Evolutionary conservation across 768 basidiomycete genomes (phyloP).

Genomic region (Mycena amicta): DNA sequence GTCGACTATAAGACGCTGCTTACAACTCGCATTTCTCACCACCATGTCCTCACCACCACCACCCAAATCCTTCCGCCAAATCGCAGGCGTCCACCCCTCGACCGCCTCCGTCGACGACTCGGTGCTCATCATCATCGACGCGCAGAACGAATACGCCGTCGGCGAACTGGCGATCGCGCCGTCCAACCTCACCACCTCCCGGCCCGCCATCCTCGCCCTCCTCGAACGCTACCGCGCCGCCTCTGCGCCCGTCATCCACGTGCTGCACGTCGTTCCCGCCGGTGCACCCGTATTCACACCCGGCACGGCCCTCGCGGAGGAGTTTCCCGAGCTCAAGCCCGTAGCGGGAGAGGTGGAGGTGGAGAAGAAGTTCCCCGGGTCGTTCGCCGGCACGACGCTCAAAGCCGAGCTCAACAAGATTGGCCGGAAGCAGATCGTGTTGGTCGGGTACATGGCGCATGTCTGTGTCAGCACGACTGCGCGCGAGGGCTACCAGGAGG

Average conservation of each 20-base stretch:
- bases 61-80: constrained; percentile 10
- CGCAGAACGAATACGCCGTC: constrained; percentile 16
- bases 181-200: constrained; percentile 1
- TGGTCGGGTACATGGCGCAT: constrained; percentile 9
- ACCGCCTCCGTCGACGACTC: constrained; percentile 5
- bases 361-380: constrained; percentile 9
- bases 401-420: background rate
- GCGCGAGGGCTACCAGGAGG: background rate
- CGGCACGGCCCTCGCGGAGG: constrained; percentile 11
- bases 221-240: constrained; percentile 16
- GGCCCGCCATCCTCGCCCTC: constrained; percentile 7
- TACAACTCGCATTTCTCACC: too few species aligned
- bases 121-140: constrained; percentile 20
- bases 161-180: constrained; percentile 8
- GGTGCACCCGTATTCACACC: constrained; percentile 17
- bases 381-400: constrained; percentile 13
- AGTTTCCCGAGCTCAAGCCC: constrained; percentile 6
- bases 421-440: constrained; percentile 10
- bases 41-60: too few species aligned
- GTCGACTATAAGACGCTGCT: too few species aligned
- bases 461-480: constrained; percentile 3
- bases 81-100: constrained; percentile 3
- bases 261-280: constrained; percentile 8
- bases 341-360: constrained; percentile 2
- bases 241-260: background rate